Base-by-base conservation (phyloP, 2,329 filamentous ascomycete genomes). In the Cercospora canescens region DNA sequence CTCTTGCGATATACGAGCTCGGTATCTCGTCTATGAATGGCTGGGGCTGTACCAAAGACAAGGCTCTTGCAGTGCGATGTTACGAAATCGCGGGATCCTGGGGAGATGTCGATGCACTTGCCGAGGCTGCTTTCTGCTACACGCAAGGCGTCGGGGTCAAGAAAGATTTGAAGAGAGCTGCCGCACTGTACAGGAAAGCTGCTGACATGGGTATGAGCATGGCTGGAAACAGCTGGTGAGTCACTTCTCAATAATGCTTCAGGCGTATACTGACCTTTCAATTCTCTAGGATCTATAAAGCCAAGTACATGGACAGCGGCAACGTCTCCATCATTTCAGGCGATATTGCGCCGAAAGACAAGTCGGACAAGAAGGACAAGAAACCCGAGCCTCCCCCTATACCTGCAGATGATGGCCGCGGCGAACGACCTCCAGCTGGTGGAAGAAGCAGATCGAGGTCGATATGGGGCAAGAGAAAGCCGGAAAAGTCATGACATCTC, bases 11-110 rank as follows among this genome's bases (percentile, higher is more conserved):
- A 62, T 99, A 99, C 73, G 95, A 99, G 80, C 85, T 99, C 26
- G 95, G 95, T 3, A 93, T 97, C 28, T 96, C 93, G 76, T 94
- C 98, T 76, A 93, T 97, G 88, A 97, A 99, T 73, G 95, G 95
- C 5, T 99, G 95, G 95, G 95, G 95, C 16, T 96, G 96, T 41
- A 89, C 94, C 72, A 93, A 96, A 79, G 95, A 99, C 76, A 96
- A 95, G 77, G 81, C 87, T 5, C 85, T 98, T 66, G 95, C 93
- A 0, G 80, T 99, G 74, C 87, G 93, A 61, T 99, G 95, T 77
- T 99, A 97, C 76, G 95, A 99, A 78, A 97, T 98, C 72, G 95
- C 95, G 48, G 94, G 92, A 60, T 91, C 87, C 70, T 99, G 95
- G 95, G 95, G 95, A 35, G 95, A 99, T 80, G 89, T 91, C 6